Conservation (phyloP, 208 protist genomes). For the Acanthamoeba lugdunensis region DNA sequence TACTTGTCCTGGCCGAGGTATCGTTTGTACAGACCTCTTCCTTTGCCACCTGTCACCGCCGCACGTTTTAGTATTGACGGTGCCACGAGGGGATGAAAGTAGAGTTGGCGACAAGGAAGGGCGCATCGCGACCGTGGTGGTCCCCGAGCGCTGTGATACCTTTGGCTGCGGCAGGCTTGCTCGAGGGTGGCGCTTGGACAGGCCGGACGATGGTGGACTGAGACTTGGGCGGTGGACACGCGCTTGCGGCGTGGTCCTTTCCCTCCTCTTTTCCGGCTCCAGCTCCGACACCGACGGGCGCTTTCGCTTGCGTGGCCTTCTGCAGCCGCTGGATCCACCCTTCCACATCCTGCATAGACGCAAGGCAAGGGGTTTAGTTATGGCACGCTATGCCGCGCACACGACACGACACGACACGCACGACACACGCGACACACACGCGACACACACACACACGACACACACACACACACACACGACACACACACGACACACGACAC, state of each 20-base stretch:
- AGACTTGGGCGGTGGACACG: neutral
- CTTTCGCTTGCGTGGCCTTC: neutral
- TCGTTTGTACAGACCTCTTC: slow-evolving; percentile 9
- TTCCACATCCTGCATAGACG: neutral
- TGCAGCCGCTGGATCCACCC: slow-evolving; percentile 20
- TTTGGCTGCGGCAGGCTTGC: neutral
- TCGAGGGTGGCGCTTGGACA: neutral
- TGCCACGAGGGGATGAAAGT: neutral
- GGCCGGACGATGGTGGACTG: neutral
- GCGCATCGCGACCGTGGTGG: neutral
- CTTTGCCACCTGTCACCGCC: neutral
- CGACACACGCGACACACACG: neutral
- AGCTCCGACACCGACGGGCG: neutral
- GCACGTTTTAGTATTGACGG: neutral
- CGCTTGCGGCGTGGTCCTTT: neutral
- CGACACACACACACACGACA: too few species aligned
- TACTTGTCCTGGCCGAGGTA: slow-evolving; percentile 16
- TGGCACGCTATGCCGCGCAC: neutral
- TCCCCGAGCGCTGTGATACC: neutral
- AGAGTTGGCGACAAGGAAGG: neutral
- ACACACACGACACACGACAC: neutral
- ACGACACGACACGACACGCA: neutral
- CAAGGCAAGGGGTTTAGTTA: too few species aligned
- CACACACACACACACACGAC: too few species aligned
- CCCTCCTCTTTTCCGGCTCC: neutral